Evolutionary conservation across 805 yeast genomes (phyloP).

Genomic region (Candida sonorensis): DNA sequence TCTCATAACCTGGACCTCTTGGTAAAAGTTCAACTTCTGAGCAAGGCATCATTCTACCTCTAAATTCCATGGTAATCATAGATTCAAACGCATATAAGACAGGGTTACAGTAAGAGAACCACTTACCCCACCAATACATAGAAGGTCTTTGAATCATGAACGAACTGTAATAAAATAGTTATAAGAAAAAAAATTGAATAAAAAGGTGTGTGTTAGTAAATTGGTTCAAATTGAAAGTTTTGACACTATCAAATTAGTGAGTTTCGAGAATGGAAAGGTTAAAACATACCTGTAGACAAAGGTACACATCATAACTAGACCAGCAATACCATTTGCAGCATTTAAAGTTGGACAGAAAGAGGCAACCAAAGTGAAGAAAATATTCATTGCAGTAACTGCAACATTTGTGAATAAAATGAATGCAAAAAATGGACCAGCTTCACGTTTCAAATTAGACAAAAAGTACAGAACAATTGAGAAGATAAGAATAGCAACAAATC

Average conservation of each 20-base stretch:
- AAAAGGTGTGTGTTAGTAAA: conserved; percentile 60
- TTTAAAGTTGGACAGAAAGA: conserved; percentile 41
- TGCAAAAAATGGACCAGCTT: too few relatives aligned
- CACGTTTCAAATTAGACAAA: too few relatives aligned
- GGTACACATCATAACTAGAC: conserved; percentile 43
- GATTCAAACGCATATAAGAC: conserved; percentile 44
- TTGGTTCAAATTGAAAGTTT: too few relatives aligned
- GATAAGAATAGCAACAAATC: conserved; percentile 32
- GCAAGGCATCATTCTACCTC: conserved; percentile 47
- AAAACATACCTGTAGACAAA: conserved; percentile 38
- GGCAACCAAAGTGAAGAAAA: conserved; percentile 49
- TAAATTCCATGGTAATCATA: conserved; percentile 52
- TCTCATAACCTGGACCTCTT: conserved; percentile 38
- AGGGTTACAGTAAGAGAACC: conserved; percentile 47
- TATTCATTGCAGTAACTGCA: conserved; percentile 38
- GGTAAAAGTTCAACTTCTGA: conserved; percentile 38
- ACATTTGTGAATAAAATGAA: conserved; percentile 25
- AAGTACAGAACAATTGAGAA: conserved; percentile 44
- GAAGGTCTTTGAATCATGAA: conserved; percentile 47
- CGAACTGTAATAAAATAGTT: conserved; percentile 44
- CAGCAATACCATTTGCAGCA: conserved; percentile 57
- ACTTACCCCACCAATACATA: conserved; percentile 59
- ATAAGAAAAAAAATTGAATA: conserved; percentile 41
- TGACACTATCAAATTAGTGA: too few relatives aligned
- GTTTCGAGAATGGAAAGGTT: too few relatives aligned